These are phyloP conservation scores for Pilaira anomala DNA, from an alignment of 192 early-diverging fungal species.

Conservation along the genomic window DNA sequence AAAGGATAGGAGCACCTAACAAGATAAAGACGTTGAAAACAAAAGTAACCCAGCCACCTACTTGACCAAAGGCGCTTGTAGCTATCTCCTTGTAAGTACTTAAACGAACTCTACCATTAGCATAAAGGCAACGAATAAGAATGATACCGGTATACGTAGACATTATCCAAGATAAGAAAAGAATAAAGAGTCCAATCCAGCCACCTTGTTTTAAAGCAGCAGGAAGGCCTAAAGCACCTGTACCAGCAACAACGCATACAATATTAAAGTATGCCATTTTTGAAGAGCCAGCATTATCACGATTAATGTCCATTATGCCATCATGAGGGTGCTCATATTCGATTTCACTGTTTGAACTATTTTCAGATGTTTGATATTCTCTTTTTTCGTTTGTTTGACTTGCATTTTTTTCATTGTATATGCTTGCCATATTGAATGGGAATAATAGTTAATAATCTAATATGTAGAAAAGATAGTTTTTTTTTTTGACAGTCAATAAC, in stretches of 20 bases:
- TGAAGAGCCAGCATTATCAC: slow-evolving; percentile 21
- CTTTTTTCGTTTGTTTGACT: too few relatives aligned
- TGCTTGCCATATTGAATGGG: too few relatives aligned
- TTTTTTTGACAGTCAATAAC: too few relatives aligned
- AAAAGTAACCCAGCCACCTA: slow-evolving; percentile 59
- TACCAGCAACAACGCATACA: slow-evolving; percentile 69
- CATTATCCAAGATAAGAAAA: slow-evolving; percentile 32
- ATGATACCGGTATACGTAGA: slow-evolving; percentile 37
- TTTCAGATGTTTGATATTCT: too few relatives aligned
- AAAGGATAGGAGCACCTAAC: slow-evolving; percentile 65
- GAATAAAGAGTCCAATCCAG: slow-evolving; percentile 36
- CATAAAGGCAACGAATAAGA: slow-evolving; percentile 33
- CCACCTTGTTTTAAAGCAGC: slow-evolving; percentile 72
- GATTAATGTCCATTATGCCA: slow-evolving; percentile 15
- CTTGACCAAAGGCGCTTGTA: slow-evolving; percentile 64
- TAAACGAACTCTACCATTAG: slow-evolving; percentile 37
- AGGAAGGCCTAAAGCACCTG: slow-evolving; percentile 81
- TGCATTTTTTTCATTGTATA: too few relatives aligned
- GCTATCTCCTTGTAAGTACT: slow-evolving; percentile 65
- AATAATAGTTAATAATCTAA: too few relatives aligned
- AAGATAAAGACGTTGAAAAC: slow-evolving; percentile 65
- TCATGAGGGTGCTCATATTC: slow-evolving; percentile 14
- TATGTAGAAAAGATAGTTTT: too few relatives aligned
- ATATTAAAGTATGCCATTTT: slow-evolving; percentile 41
- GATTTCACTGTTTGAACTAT: not conserved